Evolutionary conservation across 2,329 filamentous ascomycete species (phyloP).

Genomic region (Nemania sp.): DNA sequence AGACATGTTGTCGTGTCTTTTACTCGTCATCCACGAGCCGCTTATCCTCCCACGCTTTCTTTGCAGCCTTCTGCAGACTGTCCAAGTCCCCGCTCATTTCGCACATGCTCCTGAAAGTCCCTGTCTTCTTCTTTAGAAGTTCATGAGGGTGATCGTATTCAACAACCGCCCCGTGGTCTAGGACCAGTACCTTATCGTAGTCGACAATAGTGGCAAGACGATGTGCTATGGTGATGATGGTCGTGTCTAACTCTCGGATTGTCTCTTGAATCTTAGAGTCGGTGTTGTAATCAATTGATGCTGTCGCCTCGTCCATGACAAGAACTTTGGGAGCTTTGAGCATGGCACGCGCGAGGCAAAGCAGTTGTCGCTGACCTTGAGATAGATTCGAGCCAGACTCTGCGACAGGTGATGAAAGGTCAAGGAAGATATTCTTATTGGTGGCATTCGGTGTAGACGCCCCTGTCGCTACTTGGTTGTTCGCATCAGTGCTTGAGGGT

Average conservation of each 20-base stretch:
- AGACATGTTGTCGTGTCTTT: constrained; percentile 14
- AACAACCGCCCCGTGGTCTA: constrained; percentile 88
- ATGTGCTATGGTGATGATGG: constrained; percentile 96
- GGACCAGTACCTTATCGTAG: constrained; percentile 95
- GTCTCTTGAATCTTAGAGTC: constrained; percentile 97
- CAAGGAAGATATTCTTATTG: constrained; percentile 96
- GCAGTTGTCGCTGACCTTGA: constrained; percentile 92
- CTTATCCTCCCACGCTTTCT: constrained; percentile 62
- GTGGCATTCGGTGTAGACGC: constrained; percentile 61
- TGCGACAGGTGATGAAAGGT: constrained; percentile 83
- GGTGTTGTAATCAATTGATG: constrained; percentile 95
- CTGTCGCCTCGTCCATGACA: constrained; percentile 99
- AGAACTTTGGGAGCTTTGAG: constrained; percentile 91
- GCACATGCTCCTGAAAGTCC: constrained; percentile 73
- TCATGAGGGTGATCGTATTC: constrained; percentile 94
- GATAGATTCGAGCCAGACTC: constrained; percentile 96
- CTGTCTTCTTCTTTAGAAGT: constrained; percentile 77
- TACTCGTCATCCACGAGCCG: constrained; percentile 56
- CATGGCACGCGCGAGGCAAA: constrained; percentile 92
- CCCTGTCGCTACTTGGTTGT: constrained; percentile 37
- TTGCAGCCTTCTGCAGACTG: constrained; percentile 63
- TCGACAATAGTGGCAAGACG: constrained; percentile 96
- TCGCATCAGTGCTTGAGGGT: constrained; percentile 24
- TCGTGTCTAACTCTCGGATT: constrained; percentile 91
- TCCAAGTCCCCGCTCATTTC: constrained; percentile 72